These are phyloP conservation scores for Blechomonas ayalai DNA, from an alignment of 208 protist genomes.

Conservation along the genomic window DNA sequence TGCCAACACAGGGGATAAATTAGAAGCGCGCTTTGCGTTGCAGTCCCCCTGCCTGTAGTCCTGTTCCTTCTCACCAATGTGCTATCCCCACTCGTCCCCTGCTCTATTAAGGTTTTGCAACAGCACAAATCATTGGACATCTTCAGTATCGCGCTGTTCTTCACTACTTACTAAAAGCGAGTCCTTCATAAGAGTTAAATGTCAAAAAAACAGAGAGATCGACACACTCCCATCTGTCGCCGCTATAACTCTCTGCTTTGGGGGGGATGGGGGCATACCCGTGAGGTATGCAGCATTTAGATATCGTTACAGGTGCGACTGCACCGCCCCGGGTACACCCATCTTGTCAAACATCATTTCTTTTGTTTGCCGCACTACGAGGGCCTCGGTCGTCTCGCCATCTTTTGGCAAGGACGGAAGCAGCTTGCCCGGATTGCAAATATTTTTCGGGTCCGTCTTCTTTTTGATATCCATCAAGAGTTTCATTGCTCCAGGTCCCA, in stretches of 20 bases:
- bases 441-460: constrained; percentile 80
- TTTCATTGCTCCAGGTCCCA: constrained; percentile 54
- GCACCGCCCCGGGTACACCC: constrained; percentile 62
- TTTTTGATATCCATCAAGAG: constrained; percentile 77
- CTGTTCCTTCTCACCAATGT: too few species aligned
- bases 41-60: too few species aligned
- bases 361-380: constrained; percentile 33
- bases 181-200: constrained; percentile 1
- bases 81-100: too few species aligned
- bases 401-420: constrained; percentile 44
- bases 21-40: neutral
- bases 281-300: neutral
- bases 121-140: too few species aligned
- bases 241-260: too few species aligned
- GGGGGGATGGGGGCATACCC: too few species aligned
- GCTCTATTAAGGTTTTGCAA: too few species aligned
- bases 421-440: constrained; percentile 90
- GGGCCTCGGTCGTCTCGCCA: constrained; percentile 25
- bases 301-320: constrained; percentile 25
- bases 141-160: neutral
- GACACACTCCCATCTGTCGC: too few species aligned
- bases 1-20: neutral
- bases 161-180: constrained; percentile 3
- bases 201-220: neutral
- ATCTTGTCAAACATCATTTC: constrained; percentile 91